phyloP scores from a whole-genome alignment of 176 grass and related monocot genomes.

The Puya raimondii region DNA sequence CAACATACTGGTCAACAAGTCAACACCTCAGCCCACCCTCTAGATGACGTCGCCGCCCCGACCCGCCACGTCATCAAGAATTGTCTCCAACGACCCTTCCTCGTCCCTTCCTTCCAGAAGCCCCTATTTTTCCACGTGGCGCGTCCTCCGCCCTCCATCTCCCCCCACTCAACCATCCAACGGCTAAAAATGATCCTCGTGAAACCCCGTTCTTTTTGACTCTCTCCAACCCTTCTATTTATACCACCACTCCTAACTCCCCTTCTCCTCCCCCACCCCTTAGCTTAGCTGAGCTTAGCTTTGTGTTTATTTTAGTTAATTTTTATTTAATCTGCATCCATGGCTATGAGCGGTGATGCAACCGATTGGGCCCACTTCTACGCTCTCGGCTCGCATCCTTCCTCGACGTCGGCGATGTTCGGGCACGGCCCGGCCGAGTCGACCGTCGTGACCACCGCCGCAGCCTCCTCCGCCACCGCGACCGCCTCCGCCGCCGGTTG shows the following conservation, averaged over 20 bases:
- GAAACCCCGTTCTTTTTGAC: neutral
- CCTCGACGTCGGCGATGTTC: neutral
- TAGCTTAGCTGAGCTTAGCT: neutral
- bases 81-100: neutral
- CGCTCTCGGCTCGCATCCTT: neutral
- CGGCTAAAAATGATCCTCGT: neutral
- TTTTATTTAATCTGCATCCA: neutral
- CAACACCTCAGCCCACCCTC: neutral
- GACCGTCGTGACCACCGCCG: neutral
- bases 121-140: neutral
- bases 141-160: neutral
- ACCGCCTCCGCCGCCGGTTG: conserved; percentile 15
- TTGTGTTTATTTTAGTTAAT: neutral
- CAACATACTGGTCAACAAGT: neutral
- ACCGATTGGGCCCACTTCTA: conserved; percentile 34
- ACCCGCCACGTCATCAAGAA: neutral
- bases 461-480: neutral
- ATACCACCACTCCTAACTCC: too few relatives aligned
- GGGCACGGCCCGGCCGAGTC: conserved; percentile 3
- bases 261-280: too few relatives aligned
- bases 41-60: neutral
- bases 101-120: neutral
- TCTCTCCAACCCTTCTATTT: neutral
- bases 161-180: neutral
- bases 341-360: conserved; percentile 53